phyloP scores from a whole-genome alignment of 139 green algal genomes.

The Chlorella vulgaris region DNA sequence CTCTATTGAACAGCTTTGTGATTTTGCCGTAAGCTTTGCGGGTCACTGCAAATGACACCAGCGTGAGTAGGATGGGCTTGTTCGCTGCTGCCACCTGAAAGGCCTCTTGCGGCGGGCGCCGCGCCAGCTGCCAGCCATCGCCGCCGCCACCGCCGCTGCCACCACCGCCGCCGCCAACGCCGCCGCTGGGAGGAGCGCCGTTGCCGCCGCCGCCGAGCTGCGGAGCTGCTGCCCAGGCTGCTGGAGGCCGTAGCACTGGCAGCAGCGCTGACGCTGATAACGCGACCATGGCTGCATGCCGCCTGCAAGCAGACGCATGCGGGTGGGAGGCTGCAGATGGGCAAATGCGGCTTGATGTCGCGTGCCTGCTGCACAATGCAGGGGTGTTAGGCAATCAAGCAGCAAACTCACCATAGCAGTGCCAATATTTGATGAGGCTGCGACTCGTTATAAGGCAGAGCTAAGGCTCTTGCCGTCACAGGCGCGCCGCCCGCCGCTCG shows the following conservation, averaged over 20 bases:
- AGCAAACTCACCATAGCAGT: background rate
- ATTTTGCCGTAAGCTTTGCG: slow-evolving; percentile 62
- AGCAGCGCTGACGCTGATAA: slow-evolving; percentile 17
- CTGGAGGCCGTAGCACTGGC: background rate
- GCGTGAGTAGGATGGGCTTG: slow-evolving; percentile 56
- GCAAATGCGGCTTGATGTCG: background rate
- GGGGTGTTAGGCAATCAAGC: too few species aligned
- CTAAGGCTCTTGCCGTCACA: background rate
- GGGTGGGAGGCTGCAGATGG: background rate
- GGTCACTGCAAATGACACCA: slow-evolving; percentile 84
- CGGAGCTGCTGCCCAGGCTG: background rate
- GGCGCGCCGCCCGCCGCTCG: background rate
- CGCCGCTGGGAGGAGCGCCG: background rate
- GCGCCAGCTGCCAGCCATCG: background rate
- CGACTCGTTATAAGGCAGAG: background rate
- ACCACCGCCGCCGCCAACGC: slow-evolving; percentile 1
- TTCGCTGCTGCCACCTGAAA: slow-evolving; percentile 23
- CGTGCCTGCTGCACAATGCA: background rate
- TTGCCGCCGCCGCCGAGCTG: slow-evolving; percentile 22
- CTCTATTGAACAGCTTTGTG: slow-evolving; percentile 63
- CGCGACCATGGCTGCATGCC: slow-evolving; percentile 7
- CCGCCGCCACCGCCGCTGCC: slow-evolving; percentile 16
- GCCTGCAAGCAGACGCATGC: background rate
- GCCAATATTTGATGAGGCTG: background rate
- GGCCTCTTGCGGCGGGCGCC: slow-evolving; percentile 2